Conservation (phyloP, 306 rosid genomes). For the Corylus avellana region DNA sequence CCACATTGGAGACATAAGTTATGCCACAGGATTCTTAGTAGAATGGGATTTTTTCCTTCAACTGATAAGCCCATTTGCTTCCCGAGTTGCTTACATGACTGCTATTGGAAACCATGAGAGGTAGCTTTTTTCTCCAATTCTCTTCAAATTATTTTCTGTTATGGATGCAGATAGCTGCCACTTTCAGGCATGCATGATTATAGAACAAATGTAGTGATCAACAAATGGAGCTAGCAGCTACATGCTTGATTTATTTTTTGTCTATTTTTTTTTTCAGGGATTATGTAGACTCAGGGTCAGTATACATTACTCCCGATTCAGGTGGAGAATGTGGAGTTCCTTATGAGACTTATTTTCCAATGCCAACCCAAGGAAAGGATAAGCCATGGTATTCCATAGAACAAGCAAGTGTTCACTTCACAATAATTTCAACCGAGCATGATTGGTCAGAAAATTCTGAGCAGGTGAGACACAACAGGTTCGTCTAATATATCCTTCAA, state of each 20-base stretch:
- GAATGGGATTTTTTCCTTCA: constrained; percentile 89
- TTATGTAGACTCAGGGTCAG: constrained; percentile 54
- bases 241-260: no score
- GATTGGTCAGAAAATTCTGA: constrained; percentile 57
- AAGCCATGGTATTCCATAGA: constrained; percentile 59
- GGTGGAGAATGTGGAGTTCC: constrained; percentile 96
- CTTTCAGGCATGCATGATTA: no score
- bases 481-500: background rate
- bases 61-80: constrained; percentile 67
- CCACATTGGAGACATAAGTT: no score
- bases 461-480: constrained; percentile 52
- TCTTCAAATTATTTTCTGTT: background rate
- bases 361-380: constrained; percentile 77
- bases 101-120: constrained; percentile 54
- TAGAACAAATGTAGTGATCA: no score
- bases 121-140: constrained; percentile 26
- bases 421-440: constrained; percentile 85
- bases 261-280: constrained; percentile 43
- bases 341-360: constrained; percentile 77
- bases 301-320: constrained; percentile 65
- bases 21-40: constrained; percentile 42
- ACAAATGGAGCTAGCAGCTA: no score
- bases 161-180: background rate
- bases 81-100: constrained; percentile 61
- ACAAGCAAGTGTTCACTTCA: constrained; percentile 60